Conservation (phyloP, 345 rosid species). For the Citrus medica region DNA sequence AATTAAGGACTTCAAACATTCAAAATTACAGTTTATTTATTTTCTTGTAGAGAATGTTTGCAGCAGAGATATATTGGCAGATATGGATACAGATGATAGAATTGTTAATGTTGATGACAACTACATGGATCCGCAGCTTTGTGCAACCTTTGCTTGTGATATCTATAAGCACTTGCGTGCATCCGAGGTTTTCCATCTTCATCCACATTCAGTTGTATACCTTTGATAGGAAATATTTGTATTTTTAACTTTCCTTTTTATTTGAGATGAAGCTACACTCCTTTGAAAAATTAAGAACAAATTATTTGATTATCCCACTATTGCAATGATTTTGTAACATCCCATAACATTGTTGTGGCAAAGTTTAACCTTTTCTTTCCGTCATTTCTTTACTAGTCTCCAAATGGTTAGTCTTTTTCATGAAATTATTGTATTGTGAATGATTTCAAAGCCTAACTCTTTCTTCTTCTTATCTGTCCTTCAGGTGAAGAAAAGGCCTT, state of each 20-base stretch:
- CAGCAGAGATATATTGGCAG: constrained; percentile 49
- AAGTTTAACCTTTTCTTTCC: background rate
- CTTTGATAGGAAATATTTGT: background rate
- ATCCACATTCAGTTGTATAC: background rate
- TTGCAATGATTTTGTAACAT: background rate
- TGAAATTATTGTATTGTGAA: background rate
- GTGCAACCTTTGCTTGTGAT: constrained; percentile 61
- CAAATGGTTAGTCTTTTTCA: background rate
- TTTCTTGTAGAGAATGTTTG: constrained; percentile 50
- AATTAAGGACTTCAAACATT: background rate
- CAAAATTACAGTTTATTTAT: background rate
- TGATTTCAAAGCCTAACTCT: background rate
- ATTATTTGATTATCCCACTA: background rate
- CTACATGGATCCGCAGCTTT: constrained; percentile 70
- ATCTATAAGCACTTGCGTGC: constrained; percentile 62
- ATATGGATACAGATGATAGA: constrained; percentile 45
- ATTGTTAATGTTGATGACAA: constrained; percentile 55
- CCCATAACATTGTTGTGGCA: background rate
- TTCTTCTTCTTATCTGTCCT: background rate
- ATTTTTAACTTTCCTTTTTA: background rate
- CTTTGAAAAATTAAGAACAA: background rate
- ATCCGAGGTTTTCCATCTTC: constrained; percentile 58
- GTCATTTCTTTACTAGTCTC: background rate
- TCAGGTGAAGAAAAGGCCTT: constrained; percentile 80
- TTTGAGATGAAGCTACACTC: background rate